Evolutionary conservation across 495 filamentous ascomycete species (phyloP), one percentile per base, ranked within the genome.

Genomic region (Daldinia grandis): DNA sequence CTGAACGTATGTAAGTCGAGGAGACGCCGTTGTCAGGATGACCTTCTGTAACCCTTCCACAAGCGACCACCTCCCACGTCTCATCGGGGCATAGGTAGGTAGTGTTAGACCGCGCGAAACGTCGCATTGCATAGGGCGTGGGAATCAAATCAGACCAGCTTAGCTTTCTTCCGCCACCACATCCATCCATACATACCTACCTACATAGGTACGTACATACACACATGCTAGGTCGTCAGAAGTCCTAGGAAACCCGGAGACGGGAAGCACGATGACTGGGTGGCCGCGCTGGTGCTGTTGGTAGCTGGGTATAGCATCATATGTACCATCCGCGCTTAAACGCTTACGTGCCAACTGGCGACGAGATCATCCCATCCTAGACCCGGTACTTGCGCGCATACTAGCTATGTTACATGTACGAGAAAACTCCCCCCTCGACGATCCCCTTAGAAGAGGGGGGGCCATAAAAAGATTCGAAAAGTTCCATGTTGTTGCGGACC

Each of bases 51-150:
- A 59, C 61, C 61, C 61, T 70, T 55, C 62, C 25, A 15, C 8
- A 47, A 24, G 14, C 42, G 24, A 47, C 42, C 17, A 24, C 42
- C 35, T 44, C 5, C 42, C 53, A 33, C n/a, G 42, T 50, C 30
- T 25, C 42, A 33, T 40, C 19, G n/a, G 28, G 24, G 27, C 19
- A 17, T 25, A 33, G 40, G 1, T 58, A n/a, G n/a, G 14, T 35
- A 35, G 12, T 35, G 60, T 51, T 59, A 71, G 62, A 71, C 66
- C 50, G 62, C 50, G 62, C 40, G 50, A 58, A 42, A 53, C 62
- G 68, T 71, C 56, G 57, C 62, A 71, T 66, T 37, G 66, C 57
- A 59, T 58, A 17, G 42, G 4, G 42, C 42, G 8, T 47, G 19
- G 9, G 3, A 24, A 55, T 55, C 35, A 54, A 57, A 37, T 37